Evolutionary conservation across 805 yeast genomes (phyloP).

Genomic region (Starmerella davenportii): DNA sequence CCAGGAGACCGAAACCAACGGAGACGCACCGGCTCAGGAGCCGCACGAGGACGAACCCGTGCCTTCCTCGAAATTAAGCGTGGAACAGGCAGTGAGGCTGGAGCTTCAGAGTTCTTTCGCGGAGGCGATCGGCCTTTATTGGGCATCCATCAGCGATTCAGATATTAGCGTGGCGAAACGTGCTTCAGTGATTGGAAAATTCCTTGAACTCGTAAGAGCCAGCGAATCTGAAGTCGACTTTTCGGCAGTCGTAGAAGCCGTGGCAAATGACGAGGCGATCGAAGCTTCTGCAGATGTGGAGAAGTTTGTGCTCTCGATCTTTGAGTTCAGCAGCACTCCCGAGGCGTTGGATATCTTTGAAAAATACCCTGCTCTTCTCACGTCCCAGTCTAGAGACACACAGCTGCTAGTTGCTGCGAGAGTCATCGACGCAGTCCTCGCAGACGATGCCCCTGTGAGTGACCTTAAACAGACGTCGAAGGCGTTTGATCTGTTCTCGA

Average conservation of each 20-base stretch:
- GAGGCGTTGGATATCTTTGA: constrained; percentile 23
- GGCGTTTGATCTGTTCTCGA: constrained; percentile 39
- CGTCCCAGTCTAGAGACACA: constrained; percentile 32
- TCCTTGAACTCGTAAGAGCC: constrained; percentile 3
- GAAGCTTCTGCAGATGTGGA: constrained; percentile 11
- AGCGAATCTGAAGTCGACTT: constrained; percentile 1
- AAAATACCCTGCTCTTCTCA: constrained; percentile 37
- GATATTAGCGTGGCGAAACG: constrained; percentile 3
- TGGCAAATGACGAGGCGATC: not conserved
- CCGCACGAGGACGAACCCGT: too few species aligned
- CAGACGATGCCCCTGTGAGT: constrained; percentile 21
- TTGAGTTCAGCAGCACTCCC: constrained; percentile 19
- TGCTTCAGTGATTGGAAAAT: constrained; percentile 2
- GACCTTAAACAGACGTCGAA: constrained; percentile 37
- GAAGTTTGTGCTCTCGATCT: constrained; percentile 21
- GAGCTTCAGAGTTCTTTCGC: not conserved
- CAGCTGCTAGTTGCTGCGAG: constrained; percentile 43
- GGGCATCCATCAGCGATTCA: constrained; percentile 4
- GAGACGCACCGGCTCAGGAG: too few species aligned
- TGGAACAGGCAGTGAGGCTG: not conserved
- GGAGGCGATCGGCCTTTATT: constrained; percentile 3
- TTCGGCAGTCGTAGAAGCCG: constrained; percentile 1
- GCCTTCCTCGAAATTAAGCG: too few species aligned
- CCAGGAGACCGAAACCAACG: too few species aligned
- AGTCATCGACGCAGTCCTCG: constrained; percentile 41